These are phyloP conservation scores for Vigna trinervia DNA, from an alignment of 306 rosid genomes.

Conservation along the genomic window DNA sequence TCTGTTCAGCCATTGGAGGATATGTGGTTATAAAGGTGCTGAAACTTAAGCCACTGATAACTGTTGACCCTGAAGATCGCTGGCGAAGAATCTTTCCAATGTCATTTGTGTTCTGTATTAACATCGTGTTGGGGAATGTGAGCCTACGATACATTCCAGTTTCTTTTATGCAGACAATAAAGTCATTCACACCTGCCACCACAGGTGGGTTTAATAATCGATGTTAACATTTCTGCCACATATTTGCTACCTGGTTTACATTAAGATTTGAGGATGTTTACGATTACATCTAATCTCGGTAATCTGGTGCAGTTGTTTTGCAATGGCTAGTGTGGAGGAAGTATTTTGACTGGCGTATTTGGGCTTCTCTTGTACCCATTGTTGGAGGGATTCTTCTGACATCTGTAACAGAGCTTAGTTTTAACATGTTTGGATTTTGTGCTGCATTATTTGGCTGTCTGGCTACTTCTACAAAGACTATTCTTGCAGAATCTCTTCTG, in stretches of 20 bases:
- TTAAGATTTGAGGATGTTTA: slow-evolving; percentile 24
- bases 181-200: slow-evolving; percentile 98
- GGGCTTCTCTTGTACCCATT: slow-evolving; percentile 93
- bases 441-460: slow-evolving; percentile 97
- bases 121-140: slow-evolving; percentile 95
- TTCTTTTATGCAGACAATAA: slow-evolving; percentile 98
- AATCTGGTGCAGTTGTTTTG: slow-evolving; percentile 69
- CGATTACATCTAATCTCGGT: slow-evolving; percentile 45
- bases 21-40: slow-evolving; percentile 79
- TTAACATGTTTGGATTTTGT: slow-evolving; percentile 92
- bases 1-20: slow-evolving; percentile 91
- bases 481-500: slow-evolving; percentile 90
- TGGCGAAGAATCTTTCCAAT: slow-evolving; percentile 97
- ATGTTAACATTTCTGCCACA: slow-evolving; percentile 23
- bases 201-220: slow-evolving; percentile 62
- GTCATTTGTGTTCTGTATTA: slow-evolving; percentile 98
- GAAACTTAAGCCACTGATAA: slow-evolving; percentile 85
- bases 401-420: slow-evolving; percentile 92
- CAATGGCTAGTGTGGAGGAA: slow-evolving; percentile 98
- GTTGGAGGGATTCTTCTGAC: slow-evolving; percentile 99
- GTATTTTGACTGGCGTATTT: slow-evolving; percentile 88
- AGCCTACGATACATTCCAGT: slow-evolving; percentile 97
- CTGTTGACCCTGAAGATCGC: slow-evolving; percentile 89
- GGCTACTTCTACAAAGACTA: slow-evolving; percentile 97
- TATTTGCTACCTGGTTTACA: slow-evolving; percentile 11